Evolutionary conservation across 2,329 filamentous ascomycete genomes (phyloP), one percentile per base, ranked within the genome.

Genomic region (Akanthomyces uredinophilus): DNA sequence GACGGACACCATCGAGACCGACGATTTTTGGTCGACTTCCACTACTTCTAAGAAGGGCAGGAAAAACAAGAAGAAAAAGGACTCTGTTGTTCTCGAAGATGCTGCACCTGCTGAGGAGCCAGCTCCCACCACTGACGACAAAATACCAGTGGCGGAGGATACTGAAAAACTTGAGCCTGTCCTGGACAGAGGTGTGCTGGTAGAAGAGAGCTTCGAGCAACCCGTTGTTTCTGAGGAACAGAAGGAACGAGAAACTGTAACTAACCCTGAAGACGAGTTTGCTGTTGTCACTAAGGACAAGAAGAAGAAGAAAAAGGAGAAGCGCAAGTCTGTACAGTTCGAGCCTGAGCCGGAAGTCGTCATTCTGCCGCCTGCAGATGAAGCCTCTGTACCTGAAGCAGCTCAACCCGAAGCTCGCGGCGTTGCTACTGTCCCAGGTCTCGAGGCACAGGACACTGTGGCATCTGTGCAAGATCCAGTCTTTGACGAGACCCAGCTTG

Each of bases 381-480:
- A 61, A 27, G 11, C 29, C 8, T 47, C 32, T 29, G 18, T 32
- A 16, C 18, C 47, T 13, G 41, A 57, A 16, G 2, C 53, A 16
- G 62, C 60, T 1, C 57, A 55, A 22, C 52, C 61, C 3, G 51
- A 27, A 27, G 61, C 57, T n/a, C 11, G 59, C 24, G 55, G 22
- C 14, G 52, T 39, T 22, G 24, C 55, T 8, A 44, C 24, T 11
- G 57, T 47, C 5, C 51, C 52, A 22, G 57, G 63, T 35, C 63
- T 71, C 3, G 64, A 70, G 39, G 64, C 68, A 11, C 62, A 68
- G 13, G 37, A 70, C 18, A 74, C 73, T 14, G 72, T 70, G 11
- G 64, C 74, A 11, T 74, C 74, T 49, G 70, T 71, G 5, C 72
- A 75, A 57, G 69, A 64, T n/a, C 69, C 72, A 27, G 53, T 47